Evolutionary conservation across 192 early-diverging fungal genomes (phyloP), one percentile per base, ranked within the genome.

Genomic region (Linnemannia exigua): DNA sequence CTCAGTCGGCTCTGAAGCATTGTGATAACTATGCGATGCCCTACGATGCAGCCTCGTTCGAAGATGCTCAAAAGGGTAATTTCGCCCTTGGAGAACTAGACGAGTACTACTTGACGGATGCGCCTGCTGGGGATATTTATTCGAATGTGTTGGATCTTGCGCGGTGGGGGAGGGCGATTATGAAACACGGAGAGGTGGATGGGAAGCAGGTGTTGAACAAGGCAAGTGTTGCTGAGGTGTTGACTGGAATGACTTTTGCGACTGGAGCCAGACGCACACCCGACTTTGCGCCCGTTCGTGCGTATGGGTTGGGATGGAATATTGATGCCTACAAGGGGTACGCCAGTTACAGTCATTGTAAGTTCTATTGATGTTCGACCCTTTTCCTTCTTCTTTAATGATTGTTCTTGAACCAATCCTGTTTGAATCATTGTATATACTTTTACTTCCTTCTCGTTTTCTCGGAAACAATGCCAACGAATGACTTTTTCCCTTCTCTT

Each of bases 171-270:
- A 38, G 37, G 20, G 58, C 33, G 5, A 25, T 75, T 6, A 58
- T 75, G 73, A 31, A 61, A 3, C 22, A 6, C 4, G 73, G 73
- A 5, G 15, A 15, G 37, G 25, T 63, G 11, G 73, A 75, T 25
- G 73, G 73, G 9, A 75, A 75, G 54, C 73, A 75, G 38, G 54
- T 75, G 5, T 9, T 75, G 38, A 75, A 75, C 52, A 75, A 61
- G 36, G 37, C 9, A 33, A 75, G 73, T 33, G 38, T 63, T 17
- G 36, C 33, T 4, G 52, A 75, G 37, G 19, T 41, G 22, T 17
- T 75, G 52, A 63, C 31, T 44, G 52, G 36, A 41, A 19, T 41
- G 17, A 41, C 51, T 5, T 38, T 75, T 35, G 22, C 35, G 8
- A 11, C 3, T 19, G 25, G 54, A 25, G 9, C 33, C 11, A 44